Evolutionary conservation across 441 rosid species (phyloP).

Genomic region (Brassica hybrid): DNA sequence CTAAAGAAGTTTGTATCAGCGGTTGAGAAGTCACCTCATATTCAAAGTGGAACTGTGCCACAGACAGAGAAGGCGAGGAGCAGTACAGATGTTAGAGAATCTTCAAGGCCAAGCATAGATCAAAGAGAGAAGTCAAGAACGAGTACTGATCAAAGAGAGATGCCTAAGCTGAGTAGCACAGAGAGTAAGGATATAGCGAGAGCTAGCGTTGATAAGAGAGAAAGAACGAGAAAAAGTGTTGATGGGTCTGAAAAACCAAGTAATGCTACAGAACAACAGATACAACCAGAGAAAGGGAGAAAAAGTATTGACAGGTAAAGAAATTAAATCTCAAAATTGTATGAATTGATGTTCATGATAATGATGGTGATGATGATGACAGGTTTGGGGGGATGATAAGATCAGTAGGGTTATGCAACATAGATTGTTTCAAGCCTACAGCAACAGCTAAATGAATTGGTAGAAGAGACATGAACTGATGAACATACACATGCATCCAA

Average conservation of each 20-base stretch:
- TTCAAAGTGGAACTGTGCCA: constrained; percentile 43
- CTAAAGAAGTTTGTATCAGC: constrained; percentile 86
- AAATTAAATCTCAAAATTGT: no score
- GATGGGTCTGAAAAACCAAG: constrained; percentile 52
- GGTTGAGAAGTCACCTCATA: constrained; percentile 59
- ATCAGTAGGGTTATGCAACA: constrained; percentile 87
- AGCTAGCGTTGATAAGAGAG: constrained; percentile 56
- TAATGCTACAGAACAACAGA: constrained; percentile 45
- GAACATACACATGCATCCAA: constrained; percentile 17
- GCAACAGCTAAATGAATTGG: constrained; percentile 51
- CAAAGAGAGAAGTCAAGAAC: constrained; percentile 61
- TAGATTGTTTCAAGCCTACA: constrained; percentile 89
- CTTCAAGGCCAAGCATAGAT: constrained; percentile 48
- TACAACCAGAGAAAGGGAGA: constrained; percentile 67
- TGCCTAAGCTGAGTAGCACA: constrained; percentile 53
- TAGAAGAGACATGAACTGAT: no score
- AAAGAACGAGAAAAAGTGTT: constrained; percentile 54
- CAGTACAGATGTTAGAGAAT: constrained; percentile 70
- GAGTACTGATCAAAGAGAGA: constrained; percentile 60
- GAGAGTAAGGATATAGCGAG: constrained; percentile 51
- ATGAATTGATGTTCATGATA: neutral
- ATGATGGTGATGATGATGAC: constrained; percentile 32
- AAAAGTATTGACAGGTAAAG: constrained; percentile 95
- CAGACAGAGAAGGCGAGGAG: constrained; percentile 54
- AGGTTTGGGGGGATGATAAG: constrained; percentile 88